Conservation (phyloP, 129 eudicot species). For the Artemisia argyi region DNA sequence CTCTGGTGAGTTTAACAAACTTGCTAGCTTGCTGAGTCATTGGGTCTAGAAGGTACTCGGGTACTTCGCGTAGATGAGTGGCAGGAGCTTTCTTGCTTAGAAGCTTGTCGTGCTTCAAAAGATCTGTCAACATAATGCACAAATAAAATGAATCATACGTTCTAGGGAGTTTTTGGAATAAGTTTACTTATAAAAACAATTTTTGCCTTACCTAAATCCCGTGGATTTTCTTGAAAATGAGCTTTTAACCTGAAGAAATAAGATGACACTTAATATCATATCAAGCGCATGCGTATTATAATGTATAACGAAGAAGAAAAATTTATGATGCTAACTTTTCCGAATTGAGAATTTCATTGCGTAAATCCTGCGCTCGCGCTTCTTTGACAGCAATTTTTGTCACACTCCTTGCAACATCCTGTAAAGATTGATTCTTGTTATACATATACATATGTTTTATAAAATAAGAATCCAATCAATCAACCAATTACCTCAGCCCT, state of each 20-base stretch:
- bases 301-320: background rate
- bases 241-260: conserved; percentile 71
- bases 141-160: background rate
- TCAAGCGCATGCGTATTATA: background rate
- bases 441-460: background rate
- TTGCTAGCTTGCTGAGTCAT: conserved; percentile 93
- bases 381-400: conserved; percentile 91
- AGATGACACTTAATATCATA: background rate
- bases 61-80: conserved; percentile 77
- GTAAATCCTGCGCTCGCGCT: conserved; percentile 92
- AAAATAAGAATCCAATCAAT: background rate
- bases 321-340: conserved; percentile 59
- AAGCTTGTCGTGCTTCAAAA: conserved; percentile 87
- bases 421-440: conserved; percentile 17
- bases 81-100: conserved; percentile 93
- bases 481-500: conserved; percentile 77
- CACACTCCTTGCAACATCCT: conserved; percentile 96
- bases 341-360: conserved; percentile 95
- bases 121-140: conserved; percentile 43
- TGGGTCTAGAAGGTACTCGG: conserved; percentile 82
- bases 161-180: background rate
- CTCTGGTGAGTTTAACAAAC: conserved; percentile 76
- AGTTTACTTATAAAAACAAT: background rate
- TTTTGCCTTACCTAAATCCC: conserved; percentile 70
- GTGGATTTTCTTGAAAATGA: conserved; percentile 93